These are phyloP conservation scores for Xanthoparmelia taractica DNA, from an alignment of 495 filamentous ascomycete genomes.

Conservation along the genomic window DNA sequence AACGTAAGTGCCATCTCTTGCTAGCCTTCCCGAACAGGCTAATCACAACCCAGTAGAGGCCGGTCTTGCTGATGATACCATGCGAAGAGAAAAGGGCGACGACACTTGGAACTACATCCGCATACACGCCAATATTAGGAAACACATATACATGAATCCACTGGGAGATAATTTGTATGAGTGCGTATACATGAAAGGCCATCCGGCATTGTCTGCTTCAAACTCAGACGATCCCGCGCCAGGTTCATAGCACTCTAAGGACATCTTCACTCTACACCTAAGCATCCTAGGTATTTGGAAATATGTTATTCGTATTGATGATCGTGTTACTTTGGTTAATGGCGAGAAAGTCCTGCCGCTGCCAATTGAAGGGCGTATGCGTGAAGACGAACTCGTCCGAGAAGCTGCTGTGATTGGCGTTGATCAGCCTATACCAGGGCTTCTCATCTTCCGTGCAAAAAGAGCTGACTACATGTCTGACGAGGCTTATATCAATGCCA, in stretches of 20 bases:
- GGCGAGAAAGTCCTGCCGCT: conserved; percentile 62
- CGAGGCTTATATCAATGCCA: conserved; percentile 36
- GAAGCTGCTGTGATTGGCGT: conserved; percentile 55
- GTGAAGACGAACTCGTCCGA: conserved; percentile 40
- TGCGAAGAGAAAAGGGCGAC: conserved; percentile 44
- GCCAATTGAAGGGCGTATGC: conserved; percentile 50
- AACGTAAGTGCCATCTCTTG: too few relatives aligned
- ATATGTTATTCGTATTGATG: conserved; percentile 53
- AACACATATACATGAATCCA: conserved; percentile 45
- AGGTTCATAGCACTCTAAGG: conserved; percentile 47
- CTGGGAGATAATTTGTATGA: conserved; percentile 40
- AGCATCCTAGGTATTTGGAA: conserved; percentile 53
- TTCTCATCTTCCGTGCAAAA: conserved; percentile 43
- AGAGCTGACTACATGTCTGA: conserved; percentile 30
- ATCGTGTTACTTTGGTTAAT: conserved; percentile 54
- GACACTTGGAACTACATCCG: conserved; percentile 48
- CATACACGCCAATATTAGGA: conserved; percentile 37
- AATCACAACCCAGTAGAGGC: conserved; percentile 4
- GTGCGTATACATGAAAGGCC: conserved; percentile 44
- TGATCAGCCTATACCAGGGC: conserved; percentile 41
- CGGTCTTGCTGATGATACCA: conserved; percentile 10
- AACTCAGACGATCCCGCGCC: conserved; percentile 46
- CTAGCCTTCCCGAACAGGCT: too few relatives aligned
- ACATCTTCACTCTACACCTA: conserved; percentile 56
- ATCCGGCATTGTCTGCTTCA: conserved; percentile 40